Conservation (phyloP, 345 rosid genomes). For the Clausena lansium region DNA sequence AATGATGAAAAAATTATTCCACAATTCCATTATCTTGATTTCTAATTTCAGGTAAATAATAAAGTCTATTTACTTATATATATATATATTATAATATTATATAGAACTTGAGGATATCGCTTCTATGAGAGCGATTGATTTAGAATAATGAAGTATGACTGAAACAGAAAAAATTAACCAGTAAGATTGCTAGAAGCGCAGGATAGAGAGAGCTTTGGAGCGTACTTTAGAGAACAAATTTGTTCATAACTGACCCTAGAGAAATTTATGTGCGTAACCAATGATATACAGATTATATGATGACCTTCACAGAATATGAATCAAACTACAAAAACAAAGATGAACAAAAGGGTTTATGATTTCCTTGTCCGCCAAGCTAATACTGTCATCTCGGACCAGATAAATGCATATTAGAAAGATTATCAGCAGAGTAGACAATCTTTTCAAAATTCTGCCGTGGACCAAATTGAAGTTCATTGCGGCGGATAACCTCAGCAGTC, state of each 20-base stretch:
- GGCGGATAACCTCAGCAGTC: slow-evolving; percentile 30
- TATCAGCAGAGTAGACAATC: slow-evolving; percentile 32
- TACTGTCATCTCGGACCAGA: slow-evolving; percentile 38
- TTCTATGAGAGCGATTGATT: neutral
- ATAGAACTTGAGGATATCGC: no score
- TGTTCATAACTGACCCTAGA: neutral
- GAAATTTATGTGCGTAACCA: slow-evolving; percentile 3
- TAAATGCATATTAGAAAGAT: slow-evolving; percentile 28
- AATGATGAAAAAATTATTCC: no score
- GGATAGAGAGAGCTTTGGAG: no score
- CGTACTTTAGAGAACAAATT: no score
- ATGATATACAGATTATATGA: neutral
- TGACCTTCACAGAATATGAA: neutral
- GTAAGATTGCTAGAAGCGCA: neutral
- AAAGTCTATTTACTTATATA: neutral
- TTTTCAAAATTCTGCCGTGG: slow-evolving; percentile 24
- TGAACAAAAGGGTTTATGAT: neutral
- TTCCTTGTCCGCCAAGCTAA: neutral
- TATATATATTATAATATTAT: no score
- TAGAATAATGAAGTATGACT: neutral
- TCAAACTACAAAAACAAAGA: no score
- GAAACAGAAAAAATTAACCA: neutral
- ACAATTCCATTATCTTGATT: no score
- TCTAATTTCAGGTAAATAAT: neutral
- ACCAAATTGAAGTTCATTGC: slow-evolving; percentile 23